Evolutionary conservation across 257 asterid genomes (phyloP), one percentile per base, ranked within the genome.

Genomic region (Anisodus acutangulus): DNA sequence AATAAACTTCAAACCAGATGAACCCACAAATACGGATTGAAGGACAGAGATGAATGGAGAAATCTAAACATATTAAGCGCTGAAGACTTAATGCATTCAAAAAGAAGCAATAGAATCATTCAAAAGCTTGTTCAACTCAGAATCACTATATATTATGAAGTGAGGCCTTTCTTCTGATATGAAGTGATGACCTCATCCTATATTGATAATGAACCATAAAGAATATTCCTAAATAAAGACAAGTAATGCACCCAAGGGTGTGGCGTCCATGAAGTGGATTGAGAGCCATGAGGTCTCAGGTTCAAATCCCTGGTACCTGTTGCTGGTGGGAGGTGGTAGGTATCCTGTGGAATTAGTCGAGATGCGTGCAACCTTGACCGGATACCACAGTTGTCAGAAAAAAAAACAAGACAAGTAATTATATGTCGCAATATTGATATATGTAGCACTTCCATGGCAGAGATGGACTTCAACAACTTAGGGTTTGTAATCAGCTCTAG

Each of bases 401-500:
- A 31, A 31, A 31, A 31, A 31, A 31, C 35, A 31, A 31, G 35
- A 31, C 35, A 31, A 31, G 35, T 31, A 31, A 31, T 31, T 31
- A 31, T 31, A 74, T 5, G 19, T n/a, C 7, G 10, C 62, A 74
- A 31, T 9, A 47, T 74, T 74, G 12, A 60, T 41, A 3, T 19
- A 74, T 47, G 80, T 19, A 49, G 43, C 41, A 58, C 79, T 71
- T 64, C 79, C 43, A 47, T 72, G 80, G 59, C 41, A 19, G 60
- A 49, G 60, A 54, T 15, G 81, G 19, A 78, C 81, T 51, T 49
- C 22, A 51, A 22, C 41, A 12, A 22, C 22, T 19, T 26, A 72
- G 59, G 80, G 13, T 45, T n/a, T 74, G 80, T 74, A 74, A 49
- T 47, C 60, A 74, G 37, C 80, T 74, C 13, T 47, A 74, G 80